Percentiles rank a stretch among this genome's conserved stretches.
Evolutionary conservation across 495 filamentous ascomycete genomes (phyloP).

Genomic region (Penicillium pancosmium): DNA sequence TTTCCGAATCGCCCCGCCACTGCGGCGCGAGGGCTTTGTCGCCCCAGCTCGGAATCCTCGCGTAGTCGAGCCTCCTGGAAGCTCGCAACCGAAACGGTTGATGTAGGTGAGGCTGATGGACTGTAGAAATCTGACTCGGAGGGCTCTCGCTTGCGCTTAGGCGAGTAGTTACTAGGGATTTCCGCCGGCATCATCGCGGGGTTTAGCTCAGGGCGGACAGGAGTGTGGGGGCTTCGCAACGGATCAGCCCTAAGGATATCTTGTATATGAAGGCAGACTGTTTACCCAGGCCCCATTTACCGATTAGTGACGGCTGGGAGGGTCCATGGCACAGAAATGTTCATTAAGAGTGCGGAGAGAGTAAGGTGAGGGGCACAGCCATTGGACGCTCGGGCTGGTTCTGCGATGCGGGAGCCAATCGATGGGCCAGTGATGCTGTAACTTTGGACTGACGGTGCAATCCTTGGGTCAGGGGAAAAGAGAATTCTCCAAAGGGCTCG

Average conservation of each 20-base stretch:
- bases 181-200: slow-evolving; percentile 41
- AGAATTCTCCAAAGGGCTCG: no score
- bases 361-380: slow-evolving; percentile 24
- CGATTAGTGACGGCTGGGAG: slow-evolving; percentile 13
- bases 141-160: slow-evolving; percentile 47
- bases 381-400: slow-evolving; percentile 17
- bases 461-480: neutral
- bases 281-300: slow-evolving; percentile 9
- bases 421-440: neutral
- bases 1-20: slow-evolving; percentile 67
- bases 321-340: slow-evolving; percentile 14
- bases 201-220: slow-evolving; percentile 24
- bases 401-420: slow-evolving; percentile 19
- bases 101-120: slow-evolving; percentile 42
- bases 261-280: slow-evolving; percentile 13
- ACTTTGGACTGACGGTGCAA: neutral
- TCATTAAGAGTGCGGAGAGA: slow-evolving; percentile 24
- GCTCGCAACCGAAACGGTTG: slow-evolving; percentile 36
- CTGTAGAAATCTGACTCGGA: slow-evolving; percentile 39
- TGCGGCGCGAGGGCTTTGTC: slow-evolving; percentile 61
- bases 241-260: slow-evolving; percentile 16
- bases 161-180: slow-evolving; percentile 33
- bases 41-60: slow-evolving; percentile 39
- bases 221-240: slow-evolving; percentile 29
- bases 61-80: slow-evolving; percentile 38